Base-by-base conservation (phyloP, 208 protist genomes). In the Leishmania braziliensis region DNA sequence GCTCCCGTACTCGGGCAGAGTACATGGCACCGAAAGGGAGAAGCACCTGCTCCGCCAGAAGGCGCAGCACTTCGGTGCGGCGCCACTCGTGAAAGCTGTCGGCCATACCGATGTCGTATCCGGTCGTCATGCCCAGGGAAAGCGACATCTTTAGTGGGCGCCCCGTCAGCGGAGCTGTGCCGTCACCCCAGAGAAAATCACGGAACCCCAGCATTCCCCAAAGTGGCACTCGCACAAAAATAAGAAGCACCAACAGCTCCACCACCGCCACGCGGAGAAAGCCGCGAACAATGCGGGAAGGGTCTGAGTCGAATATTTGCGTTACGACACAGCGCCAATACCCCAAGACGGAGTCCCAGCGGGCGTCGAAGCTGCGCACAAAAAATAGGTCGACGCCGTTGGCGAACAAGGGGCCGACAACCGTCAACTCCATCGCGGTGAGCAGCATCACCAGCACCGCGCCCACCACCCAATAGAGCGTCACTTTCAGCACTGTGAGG, bases 301-400 rank as follows among this genome's bases (percentile, higher is more conserved):
- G 89, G 65, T 94, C 89, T 8, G 82, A 63, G 75, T 94, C 91
- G 87, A 91, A 94, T 4, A 92, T 76, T 53, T 93, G 93, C 20
- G 85, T 86, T 26, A 95, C 77, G 50, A 95, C 86, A 76, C 90
- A 91, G 60, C 81, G 81, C 88, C 87, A 95, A 76, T 93, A 93
- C 39, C 75, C 77, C 2, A 75, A 29, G 53, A 90, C 85, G 12
- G 83, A 54, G 48, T 93, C 91, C 81, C 90, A 84, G 65, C 85
- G 84, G 2, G 88, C 69, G 83, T 95, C 89, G 58, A 94, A 83
- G 85, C 88, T 91, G 79, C 91, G 90, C 62, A 95, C 80, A 77
- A 93, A 93, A 79, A 92, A 95, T 10, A 97, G 82, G 39, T 97
- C 91, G 4, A 97, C 93, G n/a, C 93, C 93, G 74, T 90, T 89